A percentile compares a stretch with the other conserved stretches of the same genome.
phyloP scores from a whole-genome alignment of 2,329 filamentous ascomycete genomes.

The Neopestalotiopsis sp. region DNA sequence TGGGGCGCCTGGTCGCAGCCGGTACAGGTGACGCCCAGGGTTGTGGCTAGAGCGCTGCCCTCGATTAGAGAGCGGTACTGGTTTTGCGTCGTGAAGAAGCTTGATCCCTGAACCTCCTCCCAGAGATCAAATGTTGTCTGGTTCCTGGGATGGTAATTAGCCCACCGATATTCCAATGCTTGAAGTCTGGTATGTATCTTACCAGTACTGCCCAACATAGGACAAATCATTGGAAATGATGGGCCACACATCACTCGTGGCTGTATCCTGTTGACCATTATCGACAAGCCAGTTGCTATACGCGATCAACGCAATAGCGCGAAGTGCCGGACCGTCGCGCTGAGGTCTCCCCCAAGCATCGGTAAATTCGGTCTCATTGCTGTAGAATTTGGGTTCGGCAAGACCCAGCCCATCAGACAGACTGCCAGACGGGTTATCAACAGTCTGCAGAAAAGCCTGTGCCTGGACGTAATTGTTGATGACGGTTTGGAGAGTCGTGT shows the following conservation, averaged over 20 bases:
- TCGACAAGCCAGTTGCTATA: constrained; percentile 58
- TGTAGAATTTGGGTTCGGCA: constrained; percentile 61
- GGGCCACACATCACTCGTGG: constrained; percentile 55
- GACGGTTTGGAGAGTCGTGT: constrained; percentile 46
- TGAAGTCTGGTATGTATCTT: no score
- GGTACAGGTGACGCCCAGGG: constrained; percentile 52
- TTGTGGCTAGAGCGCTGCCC: constrained; percentile 54
- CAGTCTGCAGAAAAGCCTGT: constrained; percentile 55
- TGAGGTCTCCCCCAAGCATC: constrained; percentile 64
- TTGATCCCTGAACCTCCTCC: constrained; percentile 63
- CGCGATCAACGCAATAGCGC: constrained; percentile 59
- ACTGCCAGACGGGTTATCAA: constrained; percentile 57
- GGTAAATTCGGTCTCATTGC: constrained; percentile 53
- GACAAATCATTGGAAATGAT: constrained; percentile 61
- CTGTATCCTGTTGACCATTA: constrained; percentile 46
- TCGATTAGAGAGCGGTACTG: constrained; percentile 56
- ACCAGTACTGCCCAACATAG: constrained; percentile 59
- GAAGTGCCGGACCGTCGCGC: constrained; percentile 63
- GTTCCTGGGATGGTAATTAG: no score
- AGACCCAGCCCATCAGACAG: constrained; percentile 52
- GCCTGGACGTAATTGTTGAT: constrained; percentile 59
- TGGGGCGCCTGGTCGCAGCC: constrained; percentile 56
- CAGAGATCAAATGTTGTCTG: constrained; percentile 63
- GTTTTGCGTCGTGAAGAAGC: constrained; percentile 63
- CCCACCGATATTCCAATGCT: no score